A percentile compares a stretch with the other conserved stretches of the same genome.
These are phyloP conservation scores for Microcyclosporella mali DNA, from an alignment of 2,329 filamentous ascomycete genomes.

Conservation along the genomic window DNA sequence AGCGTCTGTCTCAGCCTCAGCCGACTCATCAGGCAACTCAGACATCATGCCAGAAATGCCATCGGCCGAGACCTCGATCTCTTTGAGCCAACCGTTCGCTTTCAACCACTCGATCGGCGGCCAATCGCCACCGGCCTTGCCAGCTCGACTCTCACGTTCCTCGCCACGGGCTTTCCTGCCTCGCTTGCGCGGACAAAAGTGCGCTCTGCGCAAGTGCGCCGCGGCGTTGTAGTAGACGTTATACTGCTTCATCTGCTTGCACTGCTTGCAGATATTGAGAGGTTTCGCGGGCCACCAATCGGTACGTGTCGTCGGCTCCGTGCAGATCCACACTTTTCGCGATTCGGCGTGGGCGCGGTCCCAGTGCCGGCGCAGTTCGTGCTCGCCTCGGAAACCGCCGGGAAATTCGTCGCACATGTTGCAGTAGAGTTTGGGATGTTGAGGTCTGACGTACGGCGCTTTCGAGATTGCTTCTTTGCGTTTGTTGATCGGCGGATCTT, in stretches of 20 bases:
- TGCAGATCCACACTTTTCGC: slow-evolving; percentile 58
- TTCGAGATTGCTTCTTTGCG: slow-evolving; percentile 39
- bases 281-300: slow-evolving; percentile 48
- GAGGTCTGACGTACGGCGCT: slow-evolving; percentile 56
- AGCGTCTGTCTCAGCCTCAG: slow-evolving; percentile 1
- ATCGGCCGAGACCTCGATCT: slow-evolving; percentile 41
- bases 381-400: slow-evolving; percentile 77
- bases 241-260: slow-evolving; percentile 69
- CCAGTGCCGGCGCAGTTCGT: slow-evolving; percentile 56
- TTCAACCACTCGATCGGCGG: slow-evolving; percentile 57
- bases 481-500: slow-evolving; percentile 1
- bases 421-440: slow-evolving; percentile 67
- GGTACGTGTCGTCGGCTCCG: slow-evolving; percentile 45
- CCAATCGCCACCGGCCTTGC: slow-evolving; percentile 56
- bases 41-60: slow-evolving; percentile 2
- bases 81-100: slow-evolving; percentile 51
- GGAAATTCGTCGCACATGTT: slow-evolving; percentile 63
- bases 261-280: slow-evolving; percentile 77
- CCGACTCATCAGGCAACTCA: neutral
- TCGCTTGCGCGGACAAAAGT: slow-evolving; percentile 68
- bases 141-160: slow-evolving; percentile 49
- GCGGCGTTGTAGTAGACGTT: slow-evolving; percentile 92
- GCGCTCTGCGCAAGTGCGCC: slow-evolving; percentile 77
- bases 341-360: slow-evolving; percentile 59
- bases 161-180: slow-evolving; percentile 53